phyloP scores from a whole-genome alignment of 176 grass and related monocot genomes.

The Ensete ventricosum region DNA sequence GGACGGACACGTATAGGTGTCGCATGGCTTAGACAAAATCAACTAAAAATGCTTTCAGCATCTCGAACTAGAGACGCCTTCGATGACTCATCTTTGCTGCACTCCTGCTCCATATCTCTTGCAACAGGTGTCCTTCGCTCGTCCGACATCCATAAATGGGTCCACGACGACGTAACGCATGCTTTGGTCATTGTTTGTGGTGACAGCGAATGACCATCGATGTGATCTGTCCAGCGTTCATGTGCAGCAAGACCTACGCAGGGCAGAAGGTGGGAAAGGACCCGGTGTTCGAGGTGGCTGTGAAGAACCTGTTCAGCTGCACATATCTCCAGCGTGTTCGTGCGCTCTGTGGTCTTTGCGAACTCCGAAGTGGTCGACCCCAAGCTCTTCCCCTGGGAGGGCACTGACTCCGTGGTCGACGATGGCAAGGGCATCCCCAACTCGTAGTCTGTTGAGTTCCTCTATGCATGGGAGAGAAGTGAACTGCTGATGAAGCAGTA shows the following conservation, averaged over 20 bases:
- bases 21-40: too few relatives aligned
- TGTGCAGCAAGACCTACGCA: slow-evolving; percentile 30
- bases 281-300: background rate
- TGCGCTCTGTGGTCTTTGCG: slow-evolving; percentile 8
- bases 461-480: slow-evolving; percentile 51
- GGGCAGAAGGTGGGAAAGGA: slow-evolving; percentile 30
- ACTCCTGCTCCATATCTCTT: too few relatives aligned
- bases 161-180: too few relatives aligned
- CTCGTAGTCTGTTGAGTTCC: slow-evolving; percentile 23
- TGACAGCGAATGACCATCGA: background rate
- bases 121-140: too few relatives aligned
- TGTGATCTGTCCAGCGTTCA: too few relatives aligned
- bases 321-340: slow-evolving; percentile 16
- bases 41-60: too few relatives aligned
- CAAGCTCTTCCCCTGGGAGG: slow-evolving; percentile 32
- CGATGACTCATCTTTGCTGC: too few relatives aligned
- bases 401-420: slow-evolving; percentile 31
- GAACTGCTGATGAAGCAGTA: slow-evolving; percentile 20
- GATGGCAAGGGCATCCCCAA: slow-evolving; percentile 29
- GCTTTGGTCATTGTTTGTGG: too few relatives aligned
- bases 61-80: too few relatives aligned
- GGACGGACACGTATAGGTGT: too few relatives aligned
- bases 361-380: slow-evolving; percentile 38
- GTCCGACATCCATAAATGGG: too few relatives aligned
- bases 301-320: slow-evolving; percentile 38